phyloP scores from a whole-genome alignment of 1,284 basidiomycete species.

The Meira miltonrushii region DNA sequence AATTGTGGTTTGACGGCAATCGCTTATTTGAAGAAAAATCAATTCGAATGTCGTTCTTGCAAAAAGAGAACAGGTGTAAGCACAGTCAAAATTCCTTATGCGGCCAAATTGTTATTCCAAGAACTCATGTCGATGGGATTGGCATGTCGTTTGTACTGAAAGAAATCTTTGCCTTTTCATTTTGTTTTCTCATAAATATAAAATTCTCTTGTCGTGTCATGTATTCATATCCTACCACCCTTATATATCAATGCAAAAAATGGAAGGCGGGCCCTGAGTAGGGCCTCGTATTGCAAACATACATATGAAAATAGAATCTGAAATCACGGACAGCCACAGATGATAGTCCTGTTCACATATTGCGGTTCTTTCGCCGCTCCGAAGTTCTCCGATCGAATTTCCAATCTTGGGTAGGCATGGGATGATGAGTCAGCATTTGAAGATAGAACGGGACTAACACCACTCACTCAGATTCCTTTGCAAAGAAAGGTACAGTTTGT shows the following conservation, averaged over 20 bases:
- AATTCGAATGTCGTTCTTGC: slow-evolving; percentile 50
- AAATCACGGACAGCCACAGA: slow-evolving; percentile 7
- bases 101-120: slow-evolving; percentile 75
- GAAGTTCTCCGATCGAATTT: slow-evolving; percentile 1
- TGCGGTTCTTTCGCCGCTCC: slow-evolving; percentile 1
- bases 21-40: slow-evolving; percentile 49
- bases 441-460: background rate
- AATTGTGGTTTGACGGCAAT: slow-evolving; percentile 47
- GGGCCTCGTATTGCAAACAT: too few species aligned
- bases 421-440: too few species aligned
- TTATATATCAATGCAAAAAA: too few species aligned
- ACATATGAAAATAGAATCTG: background rate
- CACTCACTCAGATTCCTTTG: background rate
- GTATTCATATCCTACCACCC: too few species aligned
- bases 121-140: slow-evolving; percentile 59
- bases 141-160: slow-evolving; percentile 42
- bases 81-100: slow-evolving; percentile 53
- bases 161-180: background rate
- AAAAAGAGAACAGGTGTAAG: slow-evolving; percentile 49
- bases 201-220: background rate
- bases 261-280: too few species aligned
- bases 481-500: slow-evolving; percentile 2
- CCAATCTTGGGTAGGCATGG: background rate
- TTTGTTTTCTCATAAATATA: background rate
- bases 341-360: slow-evolving; percentile 7